Evolutionary conservation across 805 yeast genomes (phyloP).

Genomic region (Schwanniomyces pseudopolymorphus): DNA sequence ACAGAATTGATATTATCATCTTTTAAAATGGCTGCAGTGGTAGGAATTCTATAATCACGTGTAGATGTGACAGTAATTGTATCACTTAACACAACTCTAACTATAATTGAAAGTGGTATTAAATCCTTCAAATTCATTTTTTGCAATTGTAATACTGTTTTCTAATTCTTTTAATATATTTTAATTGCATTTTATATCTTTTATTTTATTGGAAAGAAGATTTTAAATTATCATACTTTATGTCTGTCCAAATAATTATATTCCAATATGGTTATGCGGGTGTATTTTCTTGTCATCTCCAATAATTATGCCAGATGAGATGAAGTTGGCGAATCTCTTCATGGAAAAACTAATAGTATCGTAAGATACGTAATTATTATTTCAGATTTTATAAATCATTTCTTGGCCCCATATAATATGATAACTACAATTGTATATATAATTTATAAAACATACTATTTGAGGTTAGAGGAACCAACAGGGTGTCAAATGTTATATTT

Average conservation of each 20-base stretch:
- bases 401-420: background rate
- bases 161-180: too few species aligned
- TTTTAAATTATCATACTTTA: background rate
- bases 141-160: background rate
- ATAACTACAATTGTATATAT: background rate
- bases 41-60: conserved; percentile 3
- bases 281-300: background rate
- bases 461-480: background rate
- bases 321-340: too few species aligned
- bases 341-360: too few species aligned
- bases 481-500: background rate
- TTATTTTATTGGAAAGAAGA: too few species aligned
- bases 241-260: too few species aligned
- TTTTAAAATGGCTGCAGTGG: background rate
- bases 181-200: too few species aligned
- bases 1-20: background rate
- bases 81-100: background rate
- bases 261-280: too few species aligned
- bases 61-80: conserved; percentile 9
- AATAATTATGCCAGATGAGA: background rate
- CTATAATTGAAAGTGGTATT: background rate
- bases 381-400: background rate
- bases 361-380: too few species aligned
- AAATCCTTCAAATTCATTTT: background rate
- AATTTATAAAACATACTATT: background rate